Percentiles rank a stretch among this genome's conserved stretches.
Conservation (phyloP, 768 basidiomycete genomes). For the Lentinula sp. region DNA sequence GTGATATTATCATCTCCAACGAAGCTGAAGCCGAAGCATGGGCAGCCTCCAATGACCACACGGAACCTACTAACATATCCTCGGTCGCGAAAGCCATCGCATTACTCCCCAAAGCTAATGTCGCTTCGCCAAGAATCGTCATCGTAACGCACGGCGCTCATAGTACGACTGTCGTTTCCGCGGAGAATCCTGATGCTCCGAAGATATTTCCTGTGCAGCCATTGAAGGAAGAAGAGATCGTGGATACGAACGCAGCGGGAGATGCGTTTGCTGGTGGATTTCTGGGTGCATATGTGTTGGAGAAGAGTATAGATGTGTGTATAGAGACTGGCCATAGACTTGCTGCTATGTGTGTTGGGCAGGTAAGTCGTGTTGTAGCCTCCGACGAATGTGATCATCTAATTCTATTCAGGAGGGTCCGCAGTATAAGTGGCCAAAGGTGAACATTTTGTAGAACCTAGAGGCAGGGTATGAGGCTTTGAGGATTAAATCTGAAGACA, state of each 20-base stretch:
- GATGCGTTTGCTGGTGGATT: slow-evolving; percentile 75
- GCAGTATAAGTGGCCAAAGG: slow-evolving; percentile 11
- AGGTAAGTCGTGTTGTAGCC: slow-evolving; percentile 26
- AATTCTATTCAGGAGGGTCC: slow-evolving; percentile 4
- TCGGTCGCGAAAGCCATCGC: slow-evolving; percentile 56
- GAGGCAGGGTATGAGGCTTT: not conserved
- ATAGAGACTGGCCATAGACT: slow-evolving; percentile 66
- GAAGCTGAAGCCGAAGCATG: slow-evolving; percentile 68
- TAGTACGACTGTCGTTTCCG: slow-evolving; percentile 52
- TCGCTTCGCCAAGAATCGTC: slow-evolving; percentile 51
- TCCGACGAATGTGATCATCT: not conserved
- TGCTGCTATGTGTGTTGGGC: slow-evolving; percentile 61
- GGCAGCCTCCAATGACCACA: slow-evolving; percentile 46
- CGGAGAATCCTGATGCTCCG: slow-evolving; percentile 29
- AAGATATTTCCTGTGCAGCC: slow-evolving; percentile 39
- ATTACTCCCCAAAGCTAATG: slow-evolving; percentile 44
- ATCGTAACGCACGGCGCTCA: slow-evolving; percentile 67
- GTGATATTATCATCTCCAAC: slow-evolving; percentile 70
- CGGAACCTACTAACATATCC: slow-evolving; percentile 39
- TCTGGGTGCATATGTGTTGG: slow-evolving; percentile 56
- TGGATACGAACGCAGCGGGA: slow-evolving; percentile 78
- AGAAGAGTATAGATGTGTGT: slow-evolving; percentile 52
- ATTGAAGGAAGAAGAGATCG: slow-evolving; percentile 40
- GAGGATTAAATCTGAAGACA: no score
- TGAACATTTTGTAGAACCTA: slow-evolving; percentile 1